Evolutionary conservation across 768 basidiomycete species (phyloP).

Genomic region (Saitozyma sp.): DNA sequence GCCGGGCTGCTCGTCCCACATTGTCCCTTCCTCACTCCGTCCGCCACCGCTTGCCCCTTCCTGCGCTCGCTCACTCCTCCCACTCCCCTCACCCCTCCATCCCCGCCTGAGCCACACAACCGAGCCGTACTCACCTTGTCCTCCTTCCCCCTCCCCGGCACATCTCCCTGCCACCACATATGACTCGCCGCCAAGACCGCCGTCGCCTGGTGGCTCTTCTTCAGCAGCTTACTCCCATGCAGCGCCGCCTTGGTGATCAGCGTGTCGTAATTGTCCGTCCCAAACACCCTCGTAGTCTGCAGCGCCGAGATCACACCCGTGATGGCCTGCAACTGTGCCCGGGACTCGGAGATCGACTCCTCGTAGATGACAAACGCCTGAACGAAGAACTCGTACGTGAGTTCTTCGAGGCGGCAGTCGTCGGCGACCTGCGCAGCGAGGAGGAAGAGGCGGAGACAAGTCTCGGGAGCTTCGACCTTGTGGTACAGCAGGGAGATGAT

Average conservation of each 20-base stretch:
- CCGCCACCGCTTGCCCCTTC: too few species aligned
- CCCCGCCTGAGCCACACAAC: neutral
- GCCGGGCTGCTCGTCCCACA: too few species aligned
- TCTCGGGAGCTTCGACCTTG: slow-evolving; percentile 82
- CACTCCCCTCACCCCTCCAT: too few species aligned
- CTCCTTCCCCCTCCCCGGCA: slow-evolving; percentile 57
- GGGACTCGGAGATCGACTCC: slow-evolving; percentile 91
- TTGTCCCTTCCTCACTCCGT: too few species aligned
- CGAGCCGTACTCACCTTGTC: slow-evolving; percentile 54
- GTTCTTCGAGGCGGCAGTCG: slow-evolving; percentile 91
- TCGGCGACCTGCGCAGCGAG: slow-evolving; percentile 93
- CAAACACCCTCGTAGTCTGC: slow-evolving; percentile 84
- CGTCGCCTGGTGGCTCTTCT: slow-evolving; percentile 96
- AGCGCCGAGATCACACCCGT: slow-evolving; percentile 89
- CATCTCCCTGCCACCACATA: slow-evolving; percentile 92
- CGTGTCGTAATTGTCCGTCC: slow-evolving; percentile 88
- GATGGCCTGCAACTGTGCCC: slow-evolving; percentile 96
- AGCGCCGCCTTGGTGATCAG: slow-evolving; percentile 97
- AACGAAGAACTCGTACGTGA: slow-evolving; percentile 95
- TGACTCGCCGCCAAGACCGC: slow-evolving; percentile 95
- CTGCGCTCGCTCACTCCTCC: too few species aligned
- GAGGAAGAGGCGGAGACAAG: slow-evolving; percentile 90
- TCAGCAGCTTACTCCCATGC: slow-evolving; percentile 91
- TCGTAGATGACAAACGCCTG: slow-evolving; percentile 98
- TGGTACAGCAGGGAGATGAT: slow-evolving; percentile 89